A percentile compares a stretch with the other conserved stretches of the same genome.
Evolutionary conservation across 108 stramenopile genomes (phyloP).

Genomic region (Cyclostephanos tholiformis): DNA sequence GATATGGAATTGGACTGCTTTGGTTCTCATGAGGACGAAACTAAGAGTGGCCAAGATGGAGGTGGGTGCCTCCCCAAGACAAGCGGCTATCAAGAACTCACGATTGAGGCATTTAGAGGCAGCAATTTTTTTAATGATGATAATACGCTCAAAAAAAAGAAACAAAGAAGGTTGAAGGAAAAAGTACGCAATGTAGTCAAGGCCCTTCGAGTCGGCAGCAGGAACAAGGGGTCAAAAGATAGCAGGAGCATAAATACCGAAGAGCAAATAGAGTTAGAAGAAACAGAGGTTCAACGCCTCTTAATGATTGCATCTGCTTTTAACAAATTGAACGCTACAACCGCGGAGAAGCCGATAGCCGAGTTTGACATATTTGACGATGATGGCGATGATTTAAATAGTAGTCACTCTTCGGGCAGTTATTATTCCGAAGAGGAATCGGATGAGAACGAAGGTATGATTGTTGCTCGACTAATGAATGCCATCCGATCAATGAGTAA

Average conservation of each 20-base stretch:
- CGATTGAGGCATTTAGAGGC: too few species aligned
- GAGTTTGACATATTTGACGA: neutral
- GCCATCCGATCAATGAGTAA: neutral
- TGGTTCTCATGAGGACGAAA: neutral
- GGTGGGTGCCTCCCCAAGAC: too few species aligned
- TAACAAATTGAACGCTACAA: neutral
- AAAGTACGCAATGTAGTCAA: constrained; percentile 1
- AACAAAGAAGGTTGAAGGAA: neutral
- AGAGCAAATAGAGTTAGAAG: neutral
- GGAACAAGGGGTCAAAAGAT: neutral
- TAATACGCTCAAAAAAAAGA: neutral
- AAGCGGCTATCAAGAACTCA: neutral
- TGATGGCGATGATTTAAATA: neutral
- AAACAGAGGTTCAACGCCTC: neutral
- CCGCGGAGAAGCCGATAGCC: neutral
- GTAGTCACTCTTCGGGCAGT: neutral
- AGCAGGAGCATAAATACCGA: neutral
- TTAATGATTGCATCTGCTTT: constrained; percentile 7
- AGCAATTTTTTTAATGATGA: neutral
- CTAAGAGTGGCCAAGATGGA: too few species aligned
- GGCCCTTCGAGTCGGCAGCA: neutral
- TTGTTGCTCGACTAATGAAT: neutral
- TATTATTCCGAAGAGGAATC: neutral
- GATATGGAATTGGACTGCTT: neutral
- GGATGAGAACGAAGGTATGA: neutral